Conservation (phyloP, 2,329 filamentous ascomycete species). For the Harringtonia lauricola region DNA sequence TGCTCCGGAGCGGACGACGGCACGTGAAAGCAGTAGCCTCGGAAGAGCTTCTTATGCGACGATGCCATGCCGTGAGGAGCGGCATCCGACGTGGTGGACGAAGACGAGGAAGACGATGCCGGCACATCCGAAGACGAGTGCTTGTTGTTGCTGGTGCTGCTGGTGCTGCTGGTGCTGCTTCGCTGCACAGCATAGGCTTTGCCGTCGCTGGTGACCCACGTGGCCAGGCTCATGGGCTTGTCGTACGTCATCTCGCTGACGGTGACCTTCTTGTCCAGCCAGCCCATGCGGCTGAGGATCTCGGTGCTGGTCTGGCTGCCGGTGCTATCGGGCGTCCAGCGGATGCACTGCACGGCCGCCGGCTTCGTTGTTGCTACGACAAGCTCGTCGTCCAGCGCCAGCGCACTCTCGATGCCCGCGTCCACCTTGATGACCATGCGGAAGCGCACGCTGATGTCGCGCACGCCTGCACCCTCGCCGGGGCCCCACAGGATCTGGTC, state of each 20-base stretch:
- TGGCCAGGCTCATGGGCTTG: constrained; percentile 87
- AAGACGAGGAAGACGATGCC: not conserved
- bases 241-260: constrained; percentile 86
- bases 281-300: constrained; percentile 75
- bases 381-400: constrained; percentile 86
- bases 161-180: constrained; percentile 11
- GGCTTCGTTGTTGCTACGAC: constrained; percentile 87
- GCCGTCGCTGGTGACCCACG: constrained; percentile 85
- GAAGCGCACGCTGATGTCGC: constrained; percentile 83
- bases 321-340: constrained; percentile 76
- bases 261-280: constrained; percentile 66
- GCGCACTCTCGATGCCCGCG: constrained; percentile 77
- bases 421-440: constrained; percentile 98
- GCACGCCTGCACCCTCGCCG: constrained; percentile 72
- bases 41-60: constrained; percentile 56
- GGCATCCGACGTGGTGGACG: no score
- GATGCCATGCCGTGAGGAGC: no score
- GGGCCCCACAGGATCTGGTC: constrained; percentile 61
- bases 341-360: constrained; percentile 90
- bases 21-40: constrained; percentile 80
- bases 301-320: constrained; percentile 86
- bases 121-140: not conserved
- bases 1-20: constrained; percentile 48
- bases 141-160: no score
- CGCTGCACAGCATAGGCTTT: constrained; percentile 86